Evolutionary conservation across 2,329 filamentous ascomycete genomes (phyloP).

Genomic region (Phaeosphaeriaceae sp.): DNA sequence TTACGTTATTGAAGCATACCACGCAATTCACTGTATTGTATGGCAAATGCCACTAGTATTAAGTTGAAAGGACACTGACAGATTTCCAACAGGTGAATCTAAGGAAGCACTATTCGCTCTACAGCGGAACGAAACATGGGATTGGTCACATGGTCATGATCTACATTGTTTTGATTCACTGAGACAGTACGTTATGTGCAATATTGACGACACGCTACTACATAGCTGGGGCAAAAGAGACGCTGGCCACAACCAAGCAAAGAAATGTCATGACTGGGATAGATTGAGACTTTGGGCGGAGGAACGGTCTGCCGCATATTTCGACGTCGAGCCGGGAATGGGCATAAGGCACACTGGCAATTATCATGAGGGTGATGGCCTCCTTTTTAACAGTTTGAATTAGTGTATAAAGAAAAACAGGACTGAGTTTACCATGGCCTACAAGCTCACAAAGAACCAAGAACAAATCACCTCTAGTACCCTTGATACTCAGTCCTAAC

Average conservation of each 20-base stretch:
- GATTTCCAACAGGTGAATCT: not conserved
- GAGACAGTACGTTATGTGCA: not conserved
- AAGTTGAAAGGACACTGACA: not conserved
- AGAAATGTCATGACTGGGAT: conserved; percentile 1
- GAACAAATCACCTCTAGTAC: not conserved
- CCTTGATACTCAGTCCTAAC: not conserved
- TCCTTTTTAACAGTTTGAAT: not conserved
- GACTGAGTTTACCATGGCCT: too few species aligned
- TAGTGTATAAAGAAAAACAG: too few species aligned
- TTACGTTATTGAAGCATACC: conserved; percentile 15
- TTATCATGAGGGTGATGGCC: conserved; percentile 1
- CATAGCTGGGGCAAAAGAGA: not conserved
- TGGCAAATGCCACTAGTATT: too few species aligned
- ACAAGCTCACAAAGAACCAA: too few species aligned
- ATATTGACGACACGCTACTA: not conserved
- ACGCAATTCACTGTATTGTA: conserved; percentile 12
- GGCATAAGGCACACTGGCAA: not conserved
- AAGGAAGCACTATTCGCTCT: not conserved
- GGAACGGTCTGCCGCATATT: not conserved
- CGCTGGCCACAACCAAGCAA: not conserved
- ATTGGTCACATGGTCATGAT: not conserved
- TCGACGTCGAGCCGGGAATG: not conserved
- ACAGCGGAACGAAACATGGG: not conserved
- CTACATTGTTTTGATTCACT: not conserved
- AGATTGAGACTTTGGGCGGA: not conserved